Evolutionary conservation across 2,329 filamentous ascomycete species (phyloP).

Genomic region (Aspergillus versicolor): DNA sequence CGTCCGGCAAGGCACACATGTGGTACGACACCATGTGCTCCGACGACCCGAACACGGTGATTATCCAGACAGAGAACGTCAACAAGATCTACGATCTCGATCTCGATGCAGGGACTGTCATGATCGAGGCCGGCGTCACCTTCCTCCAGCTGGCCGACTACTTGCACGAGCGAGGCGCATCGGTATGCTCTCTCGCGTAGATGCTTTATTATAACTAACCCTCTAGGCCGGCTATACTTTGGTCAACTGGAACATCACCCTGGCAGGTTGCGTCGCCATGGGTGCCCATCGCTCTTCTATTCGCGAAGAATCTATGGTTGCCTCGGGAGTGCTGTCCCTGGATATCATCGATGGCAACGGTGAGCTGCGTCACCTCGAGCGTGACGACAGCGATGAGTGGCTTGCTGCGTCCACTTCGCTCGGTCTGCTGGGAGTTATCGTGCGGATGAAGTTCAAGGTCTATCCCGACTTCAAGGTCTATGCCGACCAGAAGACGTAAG

Average conservation of each 20-base stretch:
- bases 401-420: constrained; percentile 15
- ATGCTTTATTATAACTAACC: background rate
- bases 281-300: constrained; percentile 15
- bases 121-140: constrained; percentile 14
- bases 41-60: constrained; percentile 15
- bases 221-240: constrained; percentile 6
- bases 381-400: constrained; percentile 13
- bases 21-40: constrained; percentile 18
- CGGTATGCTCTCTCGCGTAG: background rate
- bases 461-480: constrained; percentile 16
- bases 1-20: constrained; percentile 15
- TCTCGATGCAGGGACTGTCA: constrained; percentile 10
- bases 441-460: constrained; percentile 14
- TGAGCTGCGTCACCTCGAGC: constrained; percentile 10
- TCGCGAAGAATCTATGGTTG: constrained; percentile 14
- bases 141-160: constrained; percentile 15
- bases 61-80: constrained; percentile 12
- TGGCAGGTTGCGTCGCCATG: constrained; percentile 15
- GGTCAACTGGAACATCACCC: constrained; percentile 17
- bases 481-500: constrained; percentile 15
- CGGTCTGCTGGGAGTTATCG: constrained; percentile 12
- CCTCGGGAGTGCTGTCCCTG: constrained; percentile 8
- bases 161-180: constrained; percentile 10
- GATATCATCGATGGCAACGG: constrained; percentile 14
- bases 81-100: constrained; percentile 13